Evolutionary conservation across 192 early-diverging fungal species (phyloP), one percentile per base, ranked within the genome.

Genomic region (Globomyces pollinis-pini): DNA sequence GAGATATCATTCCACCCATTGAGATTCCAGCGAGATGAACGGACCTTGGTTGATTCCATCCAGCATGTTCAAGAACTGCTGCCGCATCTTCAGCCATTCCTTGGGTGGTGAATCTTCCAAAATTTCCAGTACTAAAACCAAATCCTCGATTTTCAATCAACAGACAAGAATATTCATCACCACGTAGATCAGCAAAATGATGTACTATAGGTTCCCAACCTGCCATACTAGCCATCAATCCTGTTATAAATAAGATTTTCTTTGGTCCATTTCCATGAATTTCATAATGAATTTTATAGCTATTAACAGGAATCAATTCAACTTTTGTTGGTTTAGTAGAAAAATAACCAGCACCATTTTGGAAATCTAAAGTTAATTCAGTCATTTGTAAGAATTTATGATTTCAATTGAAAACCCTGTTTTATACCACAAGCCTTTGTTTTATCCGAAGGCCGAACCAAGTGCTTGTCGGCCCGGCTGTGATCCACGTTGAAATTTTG

Each of bases 41-140:
- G 12, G 33, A 39, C 5, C 53, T 8, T 11, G 62, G 33, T 4
- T 39, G 1, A 5, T 63, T 51, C 90, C 90, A 91, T 1, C 72
- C 83, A 15, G 89, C 55, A 18, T 78, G 77, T 41, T 85, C 80
- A 43, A 90, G 56, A 9, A 91, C 58, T 9, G 75, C 71, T 9
- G 69, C 58, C 0, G 80, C 73, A 52, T 91, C 90, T 20, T 70
- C 57, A 1, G 88, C 88, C 78, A 91, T 77, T 7, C 30, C 32
- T 5, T 29, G 47, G 15, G 63, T 61, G n/a, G 57, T 61, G 41
- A 62, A 64, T 18, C 20, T 18, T 32, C 16, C 53, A 55, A 55
- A 55, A 7, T 2, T 6, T 11, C 53, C 53, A 2, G 57, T 62
- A 16, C 16, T 18, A 8, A 42, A 16, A 24, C 63, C 63, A 53